Evolutionary conservation across 257 asterid species (phyloP), one percentile per base, ranked within the genome.

Genomic region (Ligustrum vulgare): DNA sequence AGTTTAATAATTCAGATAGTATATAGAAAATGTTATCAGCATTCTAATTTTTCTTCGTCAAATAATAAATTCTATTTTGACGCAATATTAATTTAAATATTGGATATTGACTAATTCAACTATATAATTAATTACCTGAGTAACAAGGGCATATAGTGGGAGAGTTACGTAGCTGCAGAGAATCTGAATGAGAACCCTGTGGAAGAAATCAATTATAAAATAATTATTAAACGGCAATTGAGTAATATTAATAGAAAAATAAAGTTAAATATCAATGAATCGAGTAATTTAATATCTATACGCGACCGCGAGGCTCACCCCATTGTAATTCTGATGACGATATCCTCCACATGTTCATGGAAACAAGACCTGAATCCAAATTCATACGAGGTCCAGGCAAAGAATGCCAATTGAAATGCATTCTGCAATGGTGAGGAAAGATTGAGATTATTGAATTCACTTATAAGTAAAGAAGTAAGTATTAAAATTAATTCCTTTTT

Each of bases 321-420:
- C 97, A 95, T 93, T 39, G 96, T 22, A 39, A 91, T 77, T 73
- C 98, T 82, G 81, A 95, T 93, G 10, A 90, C 80, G 28, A 90
- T 81, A 79, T 93, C 99, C 86, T 91, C 99, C 66, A 84, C 63
- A 2, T 84, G 87, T 64, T 90, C 88, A 64, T 93, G 97, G 84
- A 89, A 95, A 80, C 99, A 95, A 47, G 98, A 93, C 51, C 36
- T 90, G 69, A 90, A 6, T 31, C 97, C 98, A 63, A 93, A 91
- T 81, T 91, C 93, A 65, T 83, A 87, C 98, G 91, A 89, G 80
- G 89, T 86, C 99, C 99, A 95, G 37, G 86, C 93, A 82, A 93
- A 93, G 91, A 93, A 93, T 81, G 99, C 97, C 63, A 95, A 77
- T 75, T 95, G 97, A 85, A 95, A 95, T 9, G 99, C 97, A 82